Evolutionary conservation across 371 early-diverging fungal species (phyloP), one percentile per base, ranked within the genome.

Genomic region (Mucor irregularis): DNA sequence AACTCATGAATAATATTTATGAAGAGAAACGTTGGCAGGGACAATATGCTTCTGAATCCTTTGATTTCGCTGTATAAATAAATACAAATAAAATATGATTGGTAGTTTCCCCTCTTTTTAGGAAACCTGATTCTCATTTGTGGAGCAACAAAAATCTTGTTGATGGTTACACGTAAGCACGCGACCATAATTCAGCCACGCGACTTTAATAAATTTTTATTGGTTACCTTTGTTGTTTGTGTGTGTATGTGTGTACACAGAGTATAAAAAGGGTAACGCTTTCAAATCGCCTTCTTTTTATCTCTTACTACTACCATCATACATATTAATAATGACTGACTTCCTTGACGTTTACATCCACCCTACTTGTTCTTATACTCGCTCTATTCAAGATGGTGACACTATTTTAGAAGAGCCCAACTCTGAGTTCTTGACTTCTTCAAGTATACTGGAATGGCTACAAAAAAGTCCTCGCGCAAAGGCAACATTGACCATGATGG

Each of bases 371-470:
- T 34, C 67, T 28, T 67, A 66, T 33, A 45, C 46, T 16, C 64
- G 53, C 29, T 69, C 70, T 19, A 67, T 70, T 47, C 71, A 74
- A 61, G 74, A 74, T 25, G 74, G 71, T 24, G 74, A 70, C 22
- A 56, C 52, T 26, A 62, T 70, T 9, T 57, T 73, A 16, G 71
- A 70, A 51, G 53, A 68, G 11, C 61, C 67, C 14, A 61, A 44
- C 38, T 45, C 50, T 22, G 52, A 51, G 9, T 48, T 51, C 25
- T 24, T 59, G 30, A 39, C 60, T 21, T 49, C 66, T 10, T 61
- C 66, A 7, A 64, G 59, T 30, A 63, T 74, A 21, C 54, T 62
- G n/a, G 68, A 74, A 53, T 74, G 71, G 70, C 71, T 74, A 6
- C 68, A 70, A 35, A 65, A 63, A 9, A 74, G 71, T 55, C 74